Percentiles rank a stretch among this genome's conserved stretches.
Conservation (phyloP, 768 basidiomycete species). For the Infundibulicybe gibba region DNA sequence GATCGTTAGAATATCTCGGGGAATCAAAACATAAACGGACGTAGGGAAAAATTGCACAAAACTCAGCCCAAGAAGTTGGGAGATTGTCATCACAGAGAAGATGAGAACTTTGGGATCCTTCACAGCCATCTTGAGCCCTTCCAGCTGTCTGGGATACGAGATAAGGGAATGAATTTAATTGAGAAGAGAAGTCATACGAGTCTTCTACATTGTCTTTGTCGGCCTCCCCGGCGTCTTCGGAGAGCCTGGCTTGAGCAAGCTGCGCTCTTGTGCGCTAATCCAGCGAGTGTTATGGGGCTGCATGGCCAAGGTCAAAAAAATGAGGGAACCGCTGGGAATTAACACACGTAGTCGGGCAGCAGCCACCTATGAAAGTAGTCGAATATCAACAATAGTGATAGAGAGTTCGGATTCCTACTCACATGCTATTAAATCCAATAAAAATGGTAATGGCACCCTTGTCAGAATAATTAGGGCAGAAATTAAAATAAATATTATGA, state of each 20-base stretch:
- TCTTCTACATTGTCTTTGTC: constrained; percentile 55
- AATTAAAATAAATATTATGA: no score
- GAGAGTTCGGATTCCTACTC: constrained; percentile 9
- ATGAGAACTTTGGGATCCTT: constrained; percentile 51
- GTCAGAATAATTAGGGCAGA: no score
- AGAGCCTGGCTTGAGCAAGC: constrained; percentile 63
- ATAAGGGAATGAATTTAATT: background rate
- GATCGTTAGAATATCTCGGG: background rate
- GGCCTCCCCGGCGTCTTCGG: constrained; percentile 67
- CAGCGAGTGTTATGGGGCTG: constrained; percentile 64
- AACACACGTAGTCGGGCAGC: constrained; percentile 55
- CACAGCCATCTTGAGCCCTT: constrained; percentile 53
- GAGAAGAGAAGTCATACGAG: constrained; percentile 37
- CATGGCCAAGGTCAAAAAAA: no score
- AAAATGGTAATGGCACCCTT: constrained; percentile 64
- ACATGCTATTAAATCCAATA: constrained; percentile 55
- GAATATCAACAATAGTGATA: background rate
- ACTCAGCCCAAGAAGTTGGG: constrained; percentile 52
- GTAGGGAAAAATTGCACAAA: constrained; percentile 61
- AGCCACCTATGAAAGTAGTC: constrained; percentile 35
- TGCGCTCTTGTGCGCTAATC: constrained; percentile 45
- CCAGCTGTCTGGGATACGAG: constrained; percentile 31
- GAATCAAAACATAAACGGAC: constrained; percentile 17
- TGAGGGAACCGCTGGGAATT: background rate
- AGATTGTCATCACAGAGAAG: constrained; percentile 48